Conservation (phyloP, 306 rosid species). For the Begonia fuchsioides region DNA sequence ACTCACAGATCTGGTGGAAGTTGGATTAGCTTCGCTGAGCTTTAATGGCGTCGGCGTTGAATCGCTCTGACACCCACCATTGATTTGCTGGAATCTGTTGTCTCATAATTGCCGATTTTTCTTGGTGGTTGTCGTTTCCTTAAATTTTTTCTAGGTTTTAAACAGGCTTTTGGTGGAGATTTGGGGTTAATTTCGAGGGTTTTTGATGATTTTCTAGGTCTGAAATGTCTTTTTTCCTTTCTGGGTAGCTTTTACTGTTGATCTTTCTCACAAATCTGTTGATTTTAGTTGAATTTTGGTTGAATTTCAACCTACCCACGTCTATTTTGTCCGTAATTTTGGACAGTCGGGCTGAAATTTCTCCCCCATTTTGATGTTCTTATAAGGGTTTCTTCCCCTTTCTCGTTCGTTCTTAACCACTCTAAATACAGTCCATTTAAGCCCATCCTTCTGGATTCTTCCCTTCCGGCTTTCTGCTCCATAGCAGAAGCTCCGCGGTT, state of each 20-base stretch:
- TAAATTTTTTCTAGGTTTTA: too few relatives aligned
- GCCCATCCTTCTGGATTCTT: too few relatives aligned
- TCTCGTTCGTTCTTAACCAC: too few relatives aligned
- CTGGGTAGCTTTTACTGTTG: not conserved
- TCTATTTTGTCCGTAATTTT: not conserved
- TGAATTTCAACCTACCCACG: not conserved
- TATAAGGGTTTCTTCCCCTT: not conserved
- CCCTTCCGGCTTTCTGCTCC: too few relatives aligned
- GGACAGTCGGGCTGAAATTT: not conserved
- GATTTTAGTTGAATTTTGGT: not conserved
- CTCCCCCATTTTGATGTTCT: too few relatives aligned
- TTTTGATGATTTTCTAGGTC: too few relatives aligned
- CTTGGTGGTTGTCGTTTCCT: not conserved
- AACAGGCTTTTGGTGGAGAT: too few relatives aligned
- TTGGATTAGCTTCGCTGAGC: not conserved
- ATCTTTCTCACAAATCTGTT: not conserved
- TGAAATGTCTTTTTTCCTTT: not conserved
- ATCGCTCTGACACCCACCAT: not conserved
- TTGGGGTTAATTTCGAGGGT: too few relatives aligned
- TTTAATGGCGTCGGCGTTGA: not conserved
- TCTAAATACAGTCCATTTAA: too few relatives aligned
- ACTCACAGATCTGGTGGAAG: not conserved
- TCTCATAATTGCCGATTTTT: not conserved
- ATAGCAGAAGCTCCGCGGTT: too few relatives aligned
- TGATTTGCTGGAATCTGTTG: not conserved